Base-by-base conservation (phyloP, 1,284 basidiomycete genomes). In the Irpex sp. region DNA sequence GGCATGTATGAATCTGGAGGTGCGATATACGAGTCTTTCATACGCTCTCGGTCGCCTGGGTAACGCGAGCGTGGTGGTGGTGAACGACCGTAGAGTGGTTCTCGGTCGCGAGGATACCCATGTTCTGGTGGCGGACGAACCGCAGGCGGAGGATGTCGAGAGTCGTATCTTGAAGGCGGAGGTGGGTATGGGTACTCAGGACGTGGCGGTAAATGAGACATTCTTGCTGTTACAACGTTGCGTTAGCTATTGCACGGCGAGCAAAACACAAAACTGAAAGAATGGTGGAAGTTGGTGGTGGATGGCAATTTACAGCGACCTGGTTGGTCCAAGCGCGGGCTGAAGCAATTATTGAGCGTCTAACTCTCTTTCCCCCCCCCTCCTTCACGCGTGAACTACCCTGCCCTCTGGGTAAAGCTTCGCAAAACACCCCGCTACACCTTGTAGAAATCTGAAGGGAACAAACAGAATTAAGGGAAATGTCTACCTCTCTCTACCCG, bases 401-500 rank as follows among this genome's bases (percentile, higher is more conserved):
- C 15, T 9, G 15, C 49, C 17, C 8, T 51, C n/a, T 51, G 49
- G 7, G 7, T 8, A 26, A 7, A 5, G 2, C 17, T 26, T 17
- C 2, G 21, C 21, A 26, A 26, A 26, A 26, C 21, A 26, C 21
- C 21, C 3, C 21, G 1, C 21, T 26, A 26, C 21, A 26, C 21
- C 21, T 26, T 3, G 21, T 26, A 26, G 21, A 26, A 26, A 26
- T 26, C 21, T 26, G 21, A 26, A 3, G 1, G 3, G 1, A 26
- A 26, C 21, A 26, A 26, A 3, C 1, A 8, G 49, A 17, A 15
- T 7, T 15, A 2, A 5, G 1, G 13, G 31, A 5, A n/a, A 54
- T 54, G 53, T 54, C 53, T 33, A 54, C 53, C 19, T 78, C 85
- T 51, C 81, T 94, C 59, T 92, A 95, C 71, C 93, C 95, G 6